These are phyloP conservation scores for Backusella morwellensis DNA, from an alignment of 192 early-diverging fungal genomes.

Conservation along the genomic window DNA sequence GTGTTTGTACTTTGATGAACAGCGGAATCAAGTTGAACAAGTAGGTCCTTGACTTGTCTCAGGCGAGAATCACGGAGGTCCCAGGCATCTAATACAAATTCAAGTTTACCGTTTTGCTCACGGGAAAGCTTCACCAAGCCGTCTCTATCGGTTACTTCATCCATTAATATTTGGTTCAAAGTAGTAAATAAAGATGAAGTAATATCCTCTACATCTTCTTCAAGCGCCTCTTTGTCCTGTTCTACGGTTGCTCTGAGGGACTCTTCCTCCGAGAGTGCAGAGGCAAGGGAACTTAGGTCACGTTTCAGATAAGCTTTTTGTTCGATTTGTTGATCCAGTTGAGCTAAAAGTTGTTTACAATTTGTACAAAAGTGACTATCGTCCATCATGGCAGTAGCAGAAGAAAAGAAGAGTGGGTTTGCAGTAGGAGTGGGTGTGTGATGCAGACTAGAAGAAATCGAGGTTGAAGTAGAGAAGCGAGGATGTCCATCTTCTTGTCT, in stretches of 20 bases:
- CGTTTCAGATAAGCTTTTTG: constrained; percentile 47
- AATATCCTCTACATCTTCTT: constrained; percentile 44
- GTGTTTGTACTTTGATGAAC: constrained; percentile 33
- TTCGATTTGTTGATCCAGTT: constrained; percentile 50
- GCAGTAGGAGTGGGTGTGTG: neutral
- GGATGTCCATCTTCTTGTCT: neutral
- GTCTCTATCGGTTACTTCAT: constrained; percentile 41
- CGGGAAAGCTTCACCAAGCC: constrained; percentile 31
- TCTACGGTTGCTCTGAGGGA: constrained; percentile 30
- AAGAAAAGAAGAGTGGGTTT: neutral
- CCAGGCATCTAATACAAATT: constrained; percentile 23
- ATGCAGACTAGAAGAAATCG: neutral
- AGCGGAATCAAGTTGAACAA: constrained; percentile 44
- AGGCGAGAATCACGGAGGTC: constrained; percentile 32
- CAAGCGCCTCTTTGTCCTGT: constrained; percentile 31
- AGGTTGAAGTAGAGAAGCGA: constrained; percentile 7
- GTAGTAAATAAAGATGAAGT: constrained; percentile 34
- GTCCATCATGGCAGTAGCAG: neutral
- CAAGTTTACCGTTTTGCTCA: constrained; percentile 24
- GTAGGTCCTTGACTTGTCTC: constrained; percentile 39
- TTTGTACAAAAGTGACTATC: constrained; percentile 34
- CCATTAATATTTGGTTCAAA: constrained; percentile 46
- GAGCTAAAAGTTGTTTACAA: constrained; percentile 40
- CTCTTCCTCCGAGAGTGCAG: constrained; percentile 41
- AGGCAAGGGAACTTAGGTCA: constrained; percentile 38